Evolutionary conservation across 2,329 filamentous ascomycete species (phyloP).

Genomic region (Cladosporium austrohemisphaericum): DNA sequence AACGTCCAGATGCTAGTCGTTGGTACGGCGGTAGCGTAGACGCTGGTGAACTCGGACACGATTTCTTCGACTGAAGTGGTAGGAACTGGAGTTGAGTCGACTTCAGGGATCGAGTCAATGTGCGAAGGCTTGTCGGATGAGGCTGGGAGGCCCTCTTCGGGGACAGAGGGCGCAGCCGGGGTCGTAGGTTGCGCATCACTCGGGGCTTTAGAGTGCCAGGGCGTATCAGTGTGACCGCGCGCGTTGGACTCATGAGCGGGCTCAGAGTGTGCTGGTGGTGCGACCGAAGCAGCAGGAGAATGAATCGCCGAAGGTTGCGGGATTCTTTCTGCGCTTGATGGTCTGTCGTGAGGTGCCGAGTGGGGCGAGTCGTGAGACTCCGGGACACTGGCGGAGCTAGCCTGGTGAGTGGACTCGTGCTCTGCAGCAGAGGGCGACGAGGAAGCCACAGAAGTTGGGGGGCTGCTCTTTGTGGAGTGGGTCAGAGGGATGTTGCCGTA

Average conservation of each 20-base stretch:
- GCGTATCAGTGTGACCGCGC: background rate
- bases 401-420: background rate
- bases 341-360: background rate
- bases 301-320: too few relatives aligned
- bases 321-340: background rate
- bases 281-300: constrained; percentile 5
- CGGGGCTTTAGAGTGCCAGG: background rate
- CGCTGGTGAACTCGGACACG: constrained; percentile 8
- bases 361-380: background rate
- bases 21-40: constrained; percentile 6
- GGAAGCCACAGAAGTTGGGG: background rate
- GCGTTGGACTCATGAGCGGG: background rate
- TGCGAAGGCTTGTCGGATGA: background rate
- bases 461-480: constrained; percentile 10
- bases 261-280: background rate
- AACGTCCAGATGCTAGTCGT: constrained; percentile 3
- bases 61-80: constrained; percentile 6
- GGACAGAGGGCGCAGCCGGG: background rate
- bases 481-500: constrained; percentile 11
- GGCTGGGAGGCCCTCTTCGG: background rate
- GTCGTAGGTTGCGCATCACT: background rate
- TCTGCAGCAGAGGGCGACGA: constrained; percentile 2
- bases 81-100: background rate
- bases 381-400: background rate
- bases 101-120: background rate